phyloP scores from a whole-genome alignment of 1,284 basidiomycete species.

The Melampsora larici-populina region DNA sequence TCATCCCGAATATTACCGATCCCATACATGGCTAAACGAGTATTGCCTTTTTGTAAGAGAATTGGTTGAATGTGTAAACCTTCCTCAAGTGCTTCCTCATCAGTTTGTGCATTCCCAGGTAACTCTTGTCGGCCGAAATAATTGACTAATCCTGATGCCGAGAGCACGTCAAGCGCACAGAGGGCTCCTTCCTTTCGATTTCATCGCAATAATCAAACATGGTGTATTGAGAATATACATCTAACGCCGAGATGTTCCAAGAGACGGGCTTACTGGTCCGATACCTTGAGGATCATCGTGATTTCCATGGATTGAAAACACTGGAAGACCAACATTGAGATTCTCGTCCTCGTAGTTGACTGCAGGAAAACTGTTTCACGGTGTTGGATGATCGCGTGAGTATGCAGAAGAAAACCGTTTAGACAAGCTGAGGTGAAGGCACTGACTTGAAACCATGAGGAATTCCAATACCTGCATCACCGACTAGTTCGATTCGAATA shows the following conservation, averaged over 20 bases:
- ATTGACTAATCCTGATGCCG: slow-evolving; percentile 88
- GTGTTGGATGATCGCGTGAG: slow-evolving; percentile 2
- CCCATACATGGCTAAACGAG: slow-evolving; percentile 83
- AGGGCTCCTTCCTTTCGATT: slow-evolving; percentile 79
- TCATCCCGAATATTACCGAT: slow-evolving; percentile 96
- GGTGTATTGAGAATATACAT: background rate
- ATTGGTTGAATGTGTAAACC: slow-evolving; percentile 87
- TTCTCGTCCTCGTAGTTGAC: slow-evolving; percentile 98
- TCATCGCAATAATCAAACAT: background rate
- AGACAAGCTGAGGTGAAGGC: background rate
- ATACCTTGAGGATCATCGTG: slow-evolving; percentile 98
- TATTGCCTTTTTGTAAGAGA: slow-evolving; percentile 81
- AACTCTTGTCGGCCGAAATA: slow-evolving; percentile 85
- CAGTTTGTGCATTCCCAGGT: slow-evolving; percentile 57
- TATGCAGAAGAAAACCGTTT: background rate
- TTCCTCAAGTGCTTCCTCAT: slow-evolving; percentile 61
- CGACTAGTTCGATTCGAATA: slow-evolving; percentile 80
- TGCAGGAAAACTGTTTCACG: slow-evolving; percentile 72
- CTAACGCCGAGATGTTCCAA: background rate
- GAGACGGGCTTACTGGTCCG: slow-evolving; percentile 66
- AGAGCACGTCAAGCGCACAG: slow-evolving; percentile 89
- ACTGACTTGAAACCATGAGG: slow-evolving; percentile 73
- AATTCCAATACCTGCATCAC: slow-evolving; percentile 79
- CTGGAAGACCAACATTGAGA: slow-evolving; percentile 86
- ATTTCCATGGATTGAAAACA: slow-evolving; percentile 98